Base-by-base conservation (phyloP, 225 moss, liverwort and hornwort genomes). In the Physcomitrellopsis africana region DNA sequence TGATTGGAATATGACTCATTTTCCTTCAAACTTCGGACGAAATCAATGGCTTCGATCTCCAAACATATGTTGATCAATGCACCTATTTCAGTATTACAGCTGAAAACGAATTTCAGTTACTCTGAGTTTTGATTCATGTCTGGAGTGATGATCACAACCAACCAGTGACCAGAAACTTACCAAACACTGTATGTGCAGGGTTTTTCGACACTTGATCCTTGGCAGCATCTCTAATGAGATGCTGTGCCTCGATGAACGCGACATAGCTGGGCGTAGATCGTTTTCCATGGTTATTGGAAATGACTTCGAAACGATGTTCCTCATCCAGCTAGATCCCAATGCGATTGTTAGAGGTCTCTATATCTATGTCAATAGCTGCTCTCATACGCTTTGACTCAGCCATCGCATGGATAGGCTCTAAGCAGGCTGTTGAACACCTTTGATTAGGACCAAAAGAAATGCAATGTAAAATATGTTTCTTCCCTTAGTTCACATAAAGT, bases 191-290 rank as follows among this genome's bases (percentile, higher is more conserved):
- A 46, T 81, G 76, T 37, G 64, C 79, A 64, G 85, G 85, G 59
- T 79, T 82, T 42, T 5, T 81, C 26, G 57, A 67, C 64, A 67
- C 85, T 44, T 82, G 85, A 15, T 79, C 74, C 79, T 77, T 67
- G 12, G 85, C 85, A 5, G 79, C 41, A 64, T 79, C 79, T 17
- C 85, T 82, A 61, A 85, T 82, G 48, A 85, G 79, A 11, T 73
- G 79, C 73, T 80, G 82, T 14, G 73, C 82, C 51, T 85, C 85
- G 11, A 82, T 85, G 44, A 85, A 85, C 12, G 85, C 79, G 16
- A 85, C 85, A 65, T 73, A 85, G 58, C 80, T 73, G 51, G 85
- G 82, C 41, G 82, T 79, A 9, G 32, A 76, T 5, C 45, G 64
- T 44, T 43, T 51, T 6, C 41, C 51, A 8, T 5, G 69, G 49